Evolutionary conservation across 306 rosid genomes (phyloP).

Genomic region (Senna siamea): DNA sequence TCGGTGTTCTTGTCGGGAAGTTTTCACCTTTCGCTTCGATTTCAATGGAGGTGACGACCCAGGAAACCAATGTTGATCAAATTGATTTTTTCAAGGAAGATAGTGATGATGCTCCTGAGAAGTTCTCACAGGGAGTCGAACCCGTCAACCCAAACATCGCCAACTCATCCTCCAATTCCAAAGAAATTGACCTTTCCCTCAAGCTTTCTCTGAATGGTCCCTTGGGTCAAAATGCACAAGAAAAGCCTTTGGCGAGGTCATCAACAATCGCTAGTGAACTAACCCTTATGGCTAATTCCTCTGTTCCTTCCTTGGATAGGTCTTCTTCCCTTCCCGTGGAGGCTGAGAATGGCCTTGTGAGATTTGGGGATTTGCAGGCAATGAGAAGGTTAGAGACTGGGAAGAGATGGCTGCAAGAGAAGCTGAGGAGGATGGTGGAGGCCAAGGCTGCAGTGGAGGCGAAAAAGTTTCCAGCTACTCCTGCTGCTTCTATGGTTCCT

Average conservation of each 20-base stretch:
- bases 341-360: conserved; percentile 34
- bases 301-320: conserved; percentile 10
- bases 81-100: background rate
- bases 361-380: conserved; percentile 47
- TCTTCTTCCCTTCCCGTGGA: conserved; percentile 30
- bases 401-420: conserved; percentile 38
- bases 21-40: conserved; percentile 29
- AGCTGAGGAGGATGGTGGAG: conserved; percentile 21
- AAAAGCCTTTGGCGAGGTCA: conserved; percentile 30
- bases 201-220: conserved; percentile 35
- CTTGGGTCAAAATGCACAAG: conserved; percentile 30
- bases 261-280: conserved; percentile 22
- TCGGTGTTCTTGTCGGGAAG: background rate
- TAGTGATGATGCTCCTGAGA: background rate
- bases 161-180: background rate
- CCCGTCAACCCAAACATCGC: background rate
- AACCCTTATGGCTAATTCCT: background rate
- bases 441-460: background rate
- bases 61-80: background rate
- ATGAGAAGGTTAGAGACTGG: conserved; percentile 46
- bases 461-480: background rate
- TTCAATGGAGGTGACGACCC: conserved; percentile 44
- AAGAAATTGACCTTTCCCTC: conserved; percentile 38
- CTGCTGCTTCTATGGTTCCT: too few species aligned
- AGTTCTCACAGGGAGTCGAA: conserved; percentile 12